Percentiles rank a stretch among this genome's conserved stretches.
Evolutionary conservation across 495 filamentous ascomycete species (phyloP).

Genomic region (Pseudomonodictys pantanalensis): DNA sequence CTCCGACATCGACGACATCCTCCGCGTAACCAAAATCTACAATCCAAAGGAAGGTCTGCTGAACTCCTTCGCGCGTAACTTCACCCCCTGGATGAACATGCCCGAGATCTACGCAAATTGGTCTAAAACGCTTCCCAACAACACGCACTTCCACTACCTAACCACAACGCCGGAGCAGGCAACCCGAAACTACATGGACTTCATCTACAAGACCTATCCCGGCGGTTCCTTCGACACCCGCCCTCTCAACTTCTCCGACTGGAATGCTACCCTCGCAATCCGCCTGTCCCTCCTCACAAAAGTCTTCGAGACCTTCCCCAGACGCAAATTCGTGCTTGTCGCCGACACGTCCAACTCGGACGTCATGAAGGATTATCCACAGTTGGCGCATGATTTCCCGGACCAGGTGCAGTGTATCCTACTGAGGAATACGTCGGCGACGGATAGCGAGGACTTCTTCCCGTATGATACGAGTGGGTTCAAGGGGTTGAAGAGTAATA

Average conservation of each 20-base stretch:
- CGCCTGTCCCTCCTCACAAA: conserved; percentile 64
- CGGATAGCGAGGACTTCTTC: conserved; percentile 59
- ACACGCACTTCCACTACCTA: conserved; percentile 78
- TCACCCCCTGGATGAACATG: conserved; percentile 74
- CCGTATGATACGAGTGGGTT: conserved; percentile 76
- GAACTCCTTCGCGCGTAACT: conserved; percentile 72
- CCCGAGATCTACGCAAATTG: conserved; percentile 69
- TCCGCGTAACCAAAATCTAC: conserved; percentile 81
- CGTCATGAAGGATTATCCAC: conserved; percentile 71
- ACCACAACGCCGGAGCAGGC: conserved; percentile 80
- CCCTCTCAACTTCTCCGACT: conserved; percentile 75
- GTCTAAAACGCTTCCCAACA: conserved; percentile 55
- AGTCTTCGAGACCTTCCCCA: conserved; percentile 71
- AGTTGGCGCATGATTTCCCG: conserved; percentile 61
- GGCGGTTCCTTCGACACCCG: conserved; percentile 72
- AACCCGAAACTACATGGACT: conserved; percentile 76
- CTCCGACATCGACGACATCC: conserved; percentile 76
- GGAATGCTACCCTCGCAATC: conserved; percentile 65
- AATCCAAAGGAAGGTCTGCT: conserved; percentile 67
- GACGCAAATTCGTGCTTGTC: conserved; percentile 70
- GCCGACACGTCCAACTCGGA: conserved; percentile 78
- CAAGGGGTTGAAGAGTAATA: conserved; percentile 55
- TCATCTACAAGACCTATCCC: conserved; percentile 70
- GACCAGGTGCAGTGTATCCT: conserved; percentile 75
- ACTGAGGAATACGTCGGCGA: conserved; percentile 68